These are phyloP conservation scores for Barbatosphaeria neglecta DNA, from an alignment of 495 filamentous ascomycete genomes.

Conservation along the genomic window DNA sequence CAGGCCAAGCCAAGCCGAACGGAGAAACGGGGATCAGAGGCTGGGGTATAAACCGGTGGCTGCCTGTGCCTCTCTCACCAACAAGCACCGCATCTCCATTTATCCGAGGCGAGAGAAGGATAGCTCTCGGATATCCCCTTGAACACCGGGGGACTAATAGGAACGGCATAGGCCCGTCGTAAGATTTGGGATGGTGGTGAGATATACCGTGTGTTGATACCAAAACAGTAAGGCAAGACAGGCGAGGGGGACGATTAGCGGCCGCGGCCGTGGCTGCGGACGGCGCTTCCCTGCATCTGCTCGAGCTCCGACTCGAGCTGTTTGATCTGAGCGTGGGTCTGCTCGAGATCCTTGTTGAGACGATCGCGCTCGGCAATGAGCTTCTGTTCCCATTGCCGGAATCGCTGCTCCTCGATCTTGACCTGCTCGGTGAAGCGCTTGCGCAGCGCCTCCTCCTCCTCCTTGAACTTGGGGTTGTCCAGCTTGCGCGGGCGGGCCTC, in stretches of 20 bases:
- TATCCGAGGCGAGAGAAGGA: no score
- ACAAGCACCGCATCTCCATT: no score
- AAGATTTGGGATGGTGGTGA: background rate
- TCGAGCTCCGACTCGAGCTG: constrained; percentile 87
- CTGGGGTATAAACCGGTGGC: no score
- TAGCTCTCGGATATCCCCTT: no score
- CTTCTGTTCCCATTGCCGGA: constrained; percentile 99
- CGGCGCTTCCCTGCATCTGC: constrained; percentile 79
- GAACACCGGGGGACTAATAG: no score
- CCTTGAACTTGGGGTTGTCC: constrained; percentile 99
- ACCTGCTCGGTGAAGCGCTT: constrained; percentile 99
- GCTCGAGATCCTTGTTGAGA: constrained; percentile 97
- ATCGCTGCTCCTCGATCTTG: constrained; percentile 97
- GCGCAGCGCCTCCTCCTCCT: constrained; percentile 92
- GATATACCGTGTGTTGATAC: background rate
- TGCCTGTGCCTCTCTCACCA: no score
- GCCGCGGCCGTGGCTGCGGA: constrained; percentile 79
- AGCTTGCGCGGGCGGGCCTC: constrained; percentile 94
- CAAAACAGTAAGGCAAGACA: background rate
- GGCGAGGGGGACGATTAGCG: constrained; percentile 44
- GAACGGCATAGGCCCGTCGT: no score
- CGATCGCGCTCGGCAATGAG: constrained; percentile 95
- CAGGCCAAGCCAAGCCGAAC: no score
- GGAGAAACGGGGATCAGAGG: no score
- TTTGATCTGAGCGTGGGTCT: constrained; percentile 96